Percentiles rank a stretch among this genome's conserved stretches.
Evolutionary conservation across 305 asterid genomes (phyloP).

Genomic region (Lippia alba): DNA sequence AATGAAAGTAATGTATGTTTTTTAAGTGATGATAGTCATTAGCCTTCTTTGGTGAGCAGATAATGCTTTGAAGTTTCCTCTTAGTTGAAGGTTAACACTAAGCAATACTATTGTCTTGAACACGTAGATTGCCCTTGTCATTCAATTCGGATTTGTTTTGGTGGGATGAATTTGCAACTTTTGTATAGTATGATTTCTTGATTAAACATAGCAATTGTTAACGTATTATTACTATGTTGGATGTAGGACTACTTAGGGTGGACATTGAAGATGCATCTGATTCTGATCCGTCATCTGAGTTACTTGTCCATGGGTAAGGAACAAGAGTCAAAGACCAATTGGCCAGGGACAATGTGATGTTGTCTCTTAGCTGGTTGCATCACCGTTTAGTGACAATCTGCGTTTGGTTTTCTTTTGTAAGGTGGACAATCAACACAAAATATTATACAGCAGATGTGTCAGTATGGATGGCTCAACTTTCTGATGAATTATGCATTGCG

Average conservation of each 20-base stretch:
- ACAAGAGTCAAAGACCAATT: slow-evolving; percentile 19
- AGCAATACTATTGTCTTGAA: background rate
- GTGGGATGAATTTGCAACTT: slow-evolving; percentile 16
- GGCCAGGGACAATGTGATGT: slow-evolving; percentile 9
- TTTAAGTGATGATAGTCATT: background rate
- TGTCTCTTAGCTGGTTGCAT: slow-evolving; percentile 15
- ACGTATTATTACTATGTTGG: slow-evolving; percentile 22
- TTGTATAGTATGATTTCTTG: slow-evolving; percentile 25
- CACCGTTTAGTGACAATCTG: slow-evolving; percentile 20
- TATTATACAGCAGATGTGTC: slow-evolving; percentile 87
- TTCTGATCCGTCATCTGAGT: slow-evolving; percentile 57
- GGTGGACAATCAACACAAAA: slow-evolving; percentile 95
- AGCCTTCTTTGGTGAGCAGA: background rate
- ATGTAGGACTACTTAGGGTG: slow-evolving; percentile 66
- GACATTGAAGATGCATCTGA: slow-evolving; percentile 61
- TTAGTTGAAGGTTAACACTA: background rate
- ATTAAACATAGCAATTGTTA: slow-evolving; percentile 2
- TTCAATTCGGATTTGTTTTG: background rate
- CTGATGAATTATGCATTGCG: slow-evolving; percentile 52
- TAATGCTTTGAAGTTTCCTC: background rate
- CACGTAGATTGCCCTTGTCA: background rate
- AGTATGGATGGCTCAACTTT: slow-evolving; percentile 78
- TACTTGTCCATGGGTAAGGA: slow-evolving; percentile 71
- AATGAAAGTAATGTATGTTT: background rate
- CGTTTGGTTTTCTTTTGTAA: slow-evolving; percentile 39